Conservation (phyloP, 768 basidiomycete species). For the Suillus fuscotomentosus region DNA sequence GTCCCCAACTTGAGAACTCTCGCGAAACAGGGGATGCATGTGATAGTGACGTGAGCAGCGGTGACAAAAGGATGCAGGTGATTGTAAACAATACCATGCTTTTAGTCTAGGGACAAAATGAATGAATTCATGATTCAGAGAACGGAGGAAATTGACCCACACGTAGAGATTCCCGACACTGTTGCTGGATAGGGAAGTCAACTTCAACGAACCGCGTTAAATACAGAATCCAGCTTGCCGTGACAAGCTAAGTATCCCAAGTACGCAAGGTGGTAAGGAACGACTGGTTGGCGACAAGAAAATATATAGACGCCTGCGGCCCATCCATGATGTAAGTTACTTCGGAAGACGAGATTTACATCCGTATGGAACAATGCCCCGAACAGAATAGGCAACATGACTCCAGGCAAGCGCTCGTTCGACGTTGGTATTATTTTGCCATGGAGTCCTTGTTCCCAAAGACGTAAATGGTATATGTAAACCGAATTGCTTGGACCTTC, state of each 20-base stretch:
- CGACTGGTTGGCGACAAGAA: slow-evolving; percentile 7
- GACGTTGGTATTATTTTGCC: not conserved
- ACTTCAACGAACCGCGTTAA: slow-evolving; percentile 2
- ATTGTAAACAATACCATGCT: slow-evolving; percentile 36
- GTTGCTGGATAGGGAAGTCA: not conserved
- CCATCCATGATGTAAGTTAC: not conserved
- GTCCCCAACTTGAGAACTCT: slow-evolving; percentile 4
- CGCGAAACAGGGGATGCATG: slow-evolving; percentile 30
- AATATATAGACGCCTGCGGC: slow-evolving; percentile 5
- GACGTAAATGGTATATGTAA: slow-evolving; percentile 4
- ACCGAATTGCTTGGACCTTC: not conserved
- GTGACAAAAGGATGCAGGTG: slow-evolving; percentile 25
- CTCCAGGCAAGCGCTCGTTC: not conserved
- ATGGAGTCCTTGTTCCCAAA: slow-evolving; percentile 21
- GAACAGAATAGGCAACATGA: slow-evolving; percentile 4
- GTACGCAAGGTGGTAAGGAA: slow-evolving; percentile 5
- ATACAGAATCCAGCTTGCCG: not conserved
- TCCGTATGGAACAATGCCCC: slow-evolving; percentile 16
- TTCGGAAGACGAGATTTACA: slow-evolving; percentile 1
- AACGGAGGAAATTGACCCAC: not conserved
- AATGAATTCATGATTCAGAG: not conserved
- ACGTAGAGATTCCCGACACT: slow-evolving; percentile 2
- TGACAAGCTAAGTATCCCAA: not conserved
- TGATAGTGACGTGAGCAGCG: slow-evolving; percentile 28
- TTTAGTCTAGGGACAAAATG: slow-evolving; percentile 6